Percentiles rank a stretch among this genome's conserved stretches.
These are phyloP conservation scores for Aspergillus carlsbadensis DNA, from an alignment of 495 filamentous ascomycete genomes.

Conservation along the genomic window DNA sequence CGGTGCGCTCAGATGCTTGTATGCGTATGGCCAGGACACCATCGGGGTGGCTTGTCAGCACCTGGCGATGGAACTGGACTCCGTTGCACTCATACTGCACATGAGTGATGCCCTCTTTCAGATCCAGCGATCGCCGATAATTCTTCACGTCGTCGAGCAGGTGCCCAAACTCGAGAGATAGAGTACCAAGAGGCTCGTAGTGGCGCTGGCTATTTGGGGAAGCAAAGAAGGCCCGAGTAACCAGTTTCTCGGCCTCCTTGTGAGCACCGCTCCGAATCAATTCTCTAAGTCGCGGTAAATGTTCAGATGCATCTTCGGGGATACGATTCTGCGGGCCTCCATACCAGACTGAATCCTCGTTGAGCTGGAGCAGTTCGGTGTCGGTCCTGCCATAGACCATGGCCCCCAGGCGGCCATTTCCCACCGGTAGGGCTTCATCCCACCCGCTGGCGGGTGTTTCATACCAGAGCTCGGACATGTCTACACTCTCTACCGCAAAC, in stretches of 20 bases:
- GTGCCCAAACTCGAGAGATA: slow-evolving; percentile 48
- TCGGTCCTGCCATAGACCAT: slow-evolving; percentile 47
- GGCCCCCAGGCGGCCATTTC: slow-evolving; percentile 54
- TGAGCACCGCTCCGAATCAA: slow-evolving; percentile 43
- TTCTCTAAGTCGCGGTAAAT: slow-evolving; percentile 37
- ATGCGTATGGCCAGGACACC: slow-evolving; percentile 43
- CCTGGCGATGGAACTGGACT: slow-evolving; percentile 32
- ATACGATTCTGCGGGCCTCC: slow-evolving; percentile 47
- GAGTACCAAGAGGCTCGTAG: slow-evolving; percentile 48
- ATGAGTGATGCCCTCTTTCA: slow-evolving; percentile 32
- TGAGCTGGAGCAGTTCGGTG: slow-evolving; percentile 48
- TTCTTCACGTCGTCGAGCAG: slow-evolving; percentile 22
- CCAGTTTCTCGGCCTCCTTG: slow-evolving; percentile 39
- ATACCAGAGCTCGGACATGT: slow-evolving; percentile 37
- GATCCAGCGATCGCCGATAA: slow-evolving; percentile 48
- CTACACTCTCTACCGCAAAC: background rate
- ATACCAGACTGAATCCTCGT: slow-evolving; percentile 56
- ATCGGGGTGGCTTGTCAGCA: slow-evolving; percentile 41
- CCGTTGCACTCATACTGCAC: slow-evolving; percentile 38
- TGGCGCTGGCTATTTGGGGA: slow-evolving; percentile 43
- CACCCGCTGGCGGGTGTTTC: slow-evolving; percentile 20
- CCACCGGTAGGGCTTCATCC: slow-evolving; percentile 41
- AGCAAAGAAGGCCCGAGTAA: slow-evolving; percentile 39
- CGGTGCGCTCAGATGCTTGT: slow-evolving; percentile 25
- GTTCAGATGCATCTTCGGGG: slow-evolving; percentile 32